Percentiles rank a stretch among this genome's conserved stretches.
Conservation (phyloP, 139 green algal species). For the Volvox reticuliferus region DNA sequence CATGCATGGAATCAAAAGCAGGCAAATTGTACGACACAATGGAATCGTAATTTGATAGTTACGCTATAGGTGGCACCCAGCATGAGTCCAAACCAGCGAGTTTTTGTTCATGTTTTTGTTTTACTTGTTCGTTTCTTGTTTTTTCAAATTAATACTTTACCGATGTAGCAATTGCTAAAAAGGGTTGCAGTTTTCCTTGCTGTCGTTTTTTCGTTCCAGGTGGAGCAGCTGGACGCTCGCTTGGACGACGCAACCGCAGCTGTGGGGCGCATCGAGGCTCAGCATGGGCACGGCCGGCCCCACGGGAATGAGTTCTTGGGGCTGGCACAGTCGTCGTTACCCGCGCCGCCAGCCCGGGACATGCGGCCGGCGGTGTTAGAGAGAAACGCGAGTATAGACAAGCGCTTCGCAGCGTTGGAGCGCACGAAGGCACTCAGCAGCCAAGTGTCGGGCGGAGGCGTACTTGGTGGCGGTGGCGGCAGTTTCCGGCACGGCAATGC, state of each 20-base stretch:
- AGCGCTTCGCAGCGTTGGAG: neutral
- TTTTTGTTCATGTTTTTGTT: no score
- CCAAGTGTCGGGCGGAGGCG: neutral
- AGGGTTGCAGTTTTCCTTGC: no score
- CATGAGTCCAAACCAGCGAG: no score
- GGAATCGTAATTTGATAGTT: no score
- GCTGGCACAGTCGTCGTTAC: neutral
- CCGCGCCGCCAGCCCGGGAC: neutral
- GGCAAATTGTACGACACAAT: no score
- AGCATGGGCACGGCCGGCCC: neutral
- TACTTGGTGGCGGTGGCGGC: neutral
- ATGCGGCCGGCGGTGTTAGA: neutral
- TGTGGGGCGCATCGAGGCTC: neutral
- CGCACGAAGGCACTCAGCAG: neutral
- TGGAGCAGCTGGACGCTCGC: neutral
- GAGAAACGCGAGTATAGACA: neutral
- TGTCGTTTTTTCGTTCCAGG: neutral
- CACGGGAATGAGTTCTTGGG: slow-evolving; percentile 13
- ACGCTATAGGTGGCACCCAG: no score
- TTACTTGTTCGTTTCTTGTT: no score
- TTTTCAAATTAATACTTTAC: no score
- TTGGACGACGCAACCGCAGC: neutral
- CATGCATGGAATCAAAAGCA: no score
- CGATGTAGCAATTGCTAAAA: no score
- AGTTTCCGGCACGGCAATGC: neutral